Evolutionary conservation across 768 basidiomycete genomes (phyloP).

Genomic region (Strobilomyces echinocephalus): DNA sequence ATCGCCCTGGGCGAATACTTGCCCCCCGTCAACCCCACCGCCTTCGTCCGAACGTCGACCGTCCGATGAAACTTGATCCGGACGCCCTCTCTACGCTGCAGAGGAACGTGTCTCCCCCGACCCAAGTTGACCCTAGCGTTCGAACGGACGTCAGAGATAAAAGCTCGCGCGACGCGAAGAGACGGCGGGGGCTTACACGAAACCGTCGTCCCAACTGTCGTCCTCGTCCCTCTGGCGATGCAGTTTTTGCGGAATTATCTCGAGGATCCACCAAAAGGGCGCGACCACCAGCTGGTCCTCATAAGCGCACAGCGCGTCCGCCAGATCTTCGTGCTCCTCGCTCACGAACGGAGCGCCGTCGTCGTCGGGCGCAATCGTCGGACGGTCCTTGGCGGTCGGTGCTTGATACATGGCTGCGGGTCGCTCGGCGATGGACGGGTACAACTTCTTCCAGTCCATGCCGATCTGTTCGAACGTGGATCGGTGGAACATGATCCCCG

Average conservation of each 20-base stretch:
- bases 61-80: too few relatives aligned
- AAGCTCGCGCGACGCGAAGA: too few relatives aligned
- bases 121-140: too few relatives aligned
- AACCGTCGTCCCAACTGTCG: too few relatives aligned
- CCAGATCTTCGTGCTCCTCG: slow-evolving; percentile 62
- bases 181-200: too few relatives aligned
- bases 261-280: slow-evolving; percentile 64
- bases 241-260: slow-evolving; percentile 26
- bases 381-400: slow-evolving; percentile 13
- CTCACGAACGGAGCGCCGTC: slow-evolving; percentile 24
- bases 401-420: slow-evolving; percentile 34
- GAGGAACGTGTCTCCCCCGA: too few relatives aligned
- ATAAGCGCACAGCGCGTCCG: slow-evolving; percentile 47
- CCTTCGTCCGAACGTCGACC: too few relatives aligned
- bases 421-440: slow-evolving; percentile 40
- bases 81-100: neutral
- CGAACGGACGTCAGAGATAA: too few relatives aligned
- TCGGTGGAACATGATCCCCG: slow-evolving; percentile 55
- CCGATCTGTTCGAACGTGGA: slow-evolving; percentile 41
- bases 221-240: too few relatives aligned
- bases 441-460: slow-evolving; percentile 44
- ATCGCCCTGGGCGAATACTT: too few relatives aligned
- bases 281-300: slow-evolving; percentile 50
- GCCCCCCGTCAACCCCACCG: too few relatives aligned
- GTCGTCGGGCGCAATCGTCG: slow-evolving; percentile 14